These are phyloP conservation scores for Danielia reshetovae DNA, from an alignment of 805 yeast genomes.

Conservation along the genomic window DNA sequence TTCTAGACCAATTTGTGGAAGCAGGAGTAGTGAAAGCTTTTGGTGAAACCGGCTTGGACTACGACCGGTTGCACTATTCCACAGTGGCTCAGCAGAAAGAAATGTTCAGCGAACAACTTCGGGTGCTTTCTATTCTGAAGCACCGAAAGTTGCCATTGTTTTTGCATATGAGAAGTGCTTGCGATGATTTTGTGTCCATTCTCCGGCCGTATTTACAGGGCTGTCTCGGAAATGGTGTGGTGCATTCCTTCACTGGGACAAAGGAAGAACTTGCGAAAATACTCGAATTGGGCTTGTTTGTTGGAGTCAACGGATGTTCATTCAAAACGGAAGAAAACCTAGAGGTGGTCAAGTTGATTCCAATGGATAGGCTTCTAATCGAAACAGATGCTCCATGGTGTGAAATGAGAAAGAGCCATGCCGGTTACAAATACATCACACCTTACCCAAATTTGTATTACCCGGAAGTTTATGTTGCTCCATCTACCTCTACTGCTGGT, in stretches of 20 bases:
- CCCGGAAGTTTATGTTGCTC: conserved; percentile 29
- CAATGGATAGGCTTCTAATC: conserved; percentile 64
- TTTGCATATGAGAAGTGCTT: conserved; percentile 84
- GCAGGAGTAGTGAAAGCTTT: conserved; percentile 66
- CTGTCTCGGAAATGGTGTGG: conserved; percentile 65
- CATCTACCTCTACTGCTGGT: not conserved
- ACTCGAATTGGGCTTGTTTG: conserved; percentile 56
- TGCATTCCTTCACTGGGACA: conserved; percentile 93
- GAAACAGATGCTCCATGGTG: conserved; percentile 99
- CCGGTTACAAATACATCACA: conserved; percentile 57
- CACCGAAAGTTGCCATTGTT: conserved; percentile 68
- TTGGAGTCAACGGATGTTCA: conserved; percentile 93
- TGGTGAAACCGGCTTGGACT: conserved; percentile 96
- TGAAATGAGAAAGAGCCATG: conserved; percentile 81
- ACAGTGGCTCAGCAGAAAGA: conserved; percentile 60
- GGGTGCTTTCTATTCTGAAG: conserved; percentile 44
- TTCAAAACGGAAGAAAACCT: conserved; percentile 73
- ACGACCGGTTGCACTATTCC: conserved; percentile 81
- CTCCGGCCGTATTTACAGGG: conserved; percentile 57
- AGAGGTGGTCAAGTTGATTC: conserved; percentile 61
- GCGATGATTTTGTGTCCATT: conserved; percentile 68
- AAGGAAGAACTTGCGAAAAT: conserved; percentile 55
- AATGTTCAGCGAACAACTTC: conserved; percentile 72
- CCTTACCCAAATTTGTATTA: conserved; percentile 54
- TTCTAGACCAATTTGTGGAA: conserved; percentile 47